Conservation (phyloP, 139 green algal genomes). For the Tetraselmis striata region DNA sequence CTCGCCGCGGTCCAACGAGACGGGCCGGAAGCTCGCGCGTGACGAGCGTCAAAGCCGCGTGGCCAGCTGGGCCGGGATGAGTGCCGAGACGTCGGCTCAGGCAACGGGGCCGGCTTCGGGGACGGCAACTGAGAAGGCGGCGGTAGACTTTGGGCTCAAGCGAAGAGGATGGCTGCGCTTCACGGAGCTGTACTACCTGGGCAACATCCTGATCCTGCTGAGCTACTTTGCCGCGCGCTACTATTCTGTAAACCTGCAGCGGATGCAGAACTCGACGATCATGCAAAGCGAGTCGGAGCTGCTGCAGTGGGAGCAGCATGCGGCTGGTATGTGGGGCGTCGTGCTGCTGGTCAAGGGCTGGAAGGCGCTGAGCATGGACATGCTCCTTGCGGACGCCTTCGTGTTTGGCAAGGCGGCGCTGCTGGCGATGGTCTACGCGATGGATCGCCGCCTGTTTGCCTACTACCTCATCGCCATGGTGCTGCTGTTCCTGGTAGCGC, state of each 20-base stretch:
- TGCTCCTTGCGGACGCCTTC: slow-evolving; percentile 18
- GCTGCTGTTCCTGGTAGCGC: slow-evolving; percentile 26
- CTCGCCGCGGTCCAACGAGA: too few relatives aligned
- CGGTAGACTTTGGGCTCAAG: not conserved
- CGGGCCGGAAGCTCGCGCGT: too few relatives aligned
- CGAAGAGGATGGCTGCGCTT: not conserved
- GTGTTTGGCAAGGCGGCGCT: slow-evolving; percentile 19
- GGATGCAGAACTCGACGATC: not conserved
- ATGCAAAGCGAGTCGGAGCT: not conserved
- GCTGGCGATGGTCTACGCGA: slow-evolving; percentile 22
- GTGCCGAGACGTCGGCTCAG: too few relatives aligned
- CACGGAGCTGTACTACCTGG: not conserved
- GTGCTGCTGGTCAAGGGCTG: slow-evolving; percentile 20
- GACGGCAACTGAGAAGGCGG: too few relatives aligned
- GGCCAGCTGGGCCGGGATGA: too few relatives aligned
- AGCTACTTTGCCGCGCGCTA: not conserved
- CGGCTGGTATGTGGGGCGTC: slow-evolving; percentile 6
- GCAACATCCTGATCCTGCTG: not conserved
- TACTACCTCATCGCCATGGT: slow-evolving; percentile 16
- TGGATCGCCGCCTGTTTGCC: slow-evolving; percentile 22
- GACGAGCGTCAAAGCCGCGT: too few relatives aligned
- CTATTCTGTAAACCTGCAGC: not conserved
- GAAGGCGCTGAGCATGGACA: slow-evolving; percentile 13
- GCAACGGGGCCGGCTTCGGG: too few relatives aligned
- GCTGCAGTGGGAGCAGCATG: slow-evolving; percentile 18